Evolutionary conservation across 371 early-diverging fungal species (phyloP), one percentile per base, ranked within the genome.

Genomic region (Mucor irregularis): DNA sequence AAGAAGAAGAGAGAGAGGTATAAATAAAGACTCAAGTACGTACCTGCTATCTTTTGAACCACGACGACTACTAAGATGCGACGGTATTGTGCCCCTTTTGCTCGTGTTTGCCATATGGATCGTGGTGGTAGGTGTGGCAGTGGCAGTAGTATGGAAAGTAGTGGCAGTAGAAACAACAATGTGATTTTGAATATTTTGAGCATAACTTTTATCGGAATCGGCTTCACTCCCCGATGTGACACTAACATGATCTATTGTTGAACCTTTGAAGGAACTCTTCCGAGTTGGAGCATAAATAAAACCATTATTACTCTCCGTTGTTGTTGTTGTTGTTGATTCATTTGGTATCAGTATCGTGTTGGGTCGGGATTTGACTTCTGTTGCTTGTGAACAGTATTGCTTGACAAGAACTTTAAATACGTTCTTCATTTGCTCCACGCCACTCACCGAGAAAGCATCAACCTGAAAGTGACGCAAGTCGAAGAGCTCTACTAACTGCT

Each of bases 1-100:
- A 53, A 21, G 31, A 30, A 42, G 37, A 24, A 56, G 29, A 40
- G 37, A 24, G 11, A 37, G 19, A 28, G 22, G 44, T 35, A 54
- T 42, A 55, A 54, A 28, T 43, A 31, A 21, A 29, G 30, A n/a
- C 34, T 8, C 17, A 29, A 34, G 11, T 7, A 49, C n/a, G 57
- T 64, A 73, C 76, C 73, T 66, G 33, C 76, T 76, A 35, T 72
- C 76, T 58, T 73, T 76, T 43, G 76, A 76, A 21, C 73, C 73
- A 40, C 73, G 63, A 13, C 68, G 58, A 35, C 56, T 57, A 37
- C 11, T 52, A 42, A 50, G 34, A 52, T 49, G 58, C 26, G 31
- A 33, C 16, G 43, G 45, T 47, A 25, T 44, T 37, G 49, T 46
- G 14, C 39, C 49, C 44, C 34, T 54, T 30, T 47, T 56, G 44